Percentiles rank a stretch among this genome's conserved stretches.
Conservation (phyloP, 1,284 basidiomycete species). For the Ceratobasidium sp. region DNA sequence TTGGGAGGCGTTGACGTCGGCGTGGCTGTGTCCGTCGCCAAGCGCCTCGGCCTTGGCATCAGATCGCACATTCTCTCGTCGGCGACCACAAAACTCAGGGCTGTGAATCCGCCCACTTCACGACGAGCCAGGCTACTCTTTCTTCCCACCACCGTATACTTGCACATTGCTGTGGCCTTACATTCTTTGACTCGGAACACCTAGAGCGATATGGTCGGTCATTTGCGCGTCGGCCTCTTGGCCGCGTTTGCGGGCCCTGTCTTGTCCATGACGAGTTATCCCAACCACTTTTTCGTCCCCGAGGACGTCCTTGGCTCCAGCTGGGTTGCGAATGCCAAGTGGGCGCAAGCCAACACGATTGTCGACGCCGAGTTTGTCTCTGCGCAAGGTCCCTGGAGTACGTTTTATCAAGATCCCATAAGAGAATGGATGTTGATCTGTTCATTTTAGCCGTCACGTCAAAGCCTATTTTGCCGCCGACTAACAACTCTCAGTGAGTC, state of each 20-base stretch:
- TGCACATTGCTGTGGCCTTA: not conserved
- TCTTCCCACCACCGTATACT: not conserved
- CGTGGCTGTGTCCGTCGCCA: not conserved
- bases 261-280: slow-evolving; percentile 52
- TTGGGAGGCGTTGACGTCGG: too few species aligned
- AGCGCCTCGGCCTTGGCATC: not conserved
- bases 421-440: not conserved
- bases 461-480: slow-evolving; percentile 49
- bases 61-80: not conserved
- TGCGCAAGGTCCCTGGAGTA: slow-evolving; percentile 62
- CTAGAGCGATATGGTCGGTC: slow-evolving; percentile 6
- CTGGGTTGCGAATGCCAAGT: slow-evolving; percentile 49
- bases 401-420: slow-evolving; percentile 44
- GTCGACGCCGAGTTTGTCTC: slow-evolving; percentile 57
- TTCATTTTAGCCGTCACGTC: slow-evolving; percentile 38
- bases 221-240: slow-evolving; percentile 6
- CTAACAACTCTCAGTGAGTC: slow-evolving; percentile 43
- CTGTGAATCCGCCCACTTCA: not conserved
- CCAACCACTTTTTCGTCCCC: slow-evolving; percentile 64
- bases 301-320: slow-evolving; percentile 55
- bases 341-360: slow-evolving; percentile 56
- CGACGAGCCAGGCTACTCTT: not conserved
- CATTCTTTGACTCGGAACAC: slow-evolving; percentile 18
- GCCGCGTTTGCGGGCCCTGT: slow-evolving; percentile 11
- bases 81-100: not conserved